Conservation (phyloP, 768 basidiomycete species). For the Tylopilus balloui region DNA sequence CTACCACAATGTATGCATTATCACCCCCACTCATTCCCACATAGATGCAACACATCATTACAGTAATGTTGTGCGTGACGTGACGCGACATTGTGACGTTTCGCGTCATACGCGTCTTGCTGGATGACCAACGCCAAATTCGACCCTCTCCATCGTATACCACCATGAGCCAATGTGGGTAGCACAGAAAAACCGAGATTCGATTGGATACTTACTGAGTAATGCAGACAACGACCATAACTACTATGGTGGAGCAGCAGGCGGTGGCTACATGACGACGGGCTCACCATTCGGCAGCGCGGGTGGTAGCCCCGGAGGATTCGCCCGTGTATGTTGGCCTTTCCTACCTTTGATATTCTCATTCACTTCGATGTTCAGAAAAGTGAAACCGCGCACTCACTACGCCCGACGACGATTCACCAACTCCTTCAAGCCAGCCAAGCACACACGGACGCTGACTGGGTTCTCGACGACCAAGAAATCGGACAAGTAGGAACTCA, state of each 20-base stretch:
- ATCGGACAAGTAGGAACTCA: constrained; percentile 63
- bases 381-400: constrained; percentile 39
- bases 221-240: constrained; percentile 33
- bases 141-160: constrained; percentile 1
- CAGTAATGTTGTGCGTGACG: constrained; percentile 1
- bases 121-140: constrained; percentile 2
- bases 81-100: constrained; percentile 20
- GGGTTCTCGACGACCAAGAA: constrained; percentile 75
- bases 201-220: constrained; percentile 4
- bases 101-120: constrained; percentile 29
- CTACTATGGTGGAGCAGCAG: constrained; percentile 41
- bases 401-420: constrained; percentile 72
- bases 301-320: constrained; percentile 57
- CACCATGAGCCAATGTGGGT: constrained; percentile 44
- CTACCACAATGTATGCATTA: constrained; percentile 5
- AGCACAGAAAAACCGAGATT: background rate
- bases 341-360: background rate
- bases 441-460: constrained; percentile 84
- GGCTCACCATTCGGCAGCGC: constrained; percentile 56
- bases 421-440: constrained; percentile 77
- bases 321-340: constrained; percentile 35
- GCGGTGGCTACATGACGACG: constrained; percentile 56
- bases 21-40: constrained; percentile 28
- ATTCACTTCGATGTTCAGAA: constrained; percentile 25
- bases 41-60: constrained; percentile 14